A percentile compares a stretch with the other conserved stretches of the same genome.
These are phyloP conservation scores for Thozetella sp. DNA, from an alignment of 495 filamentous ascomycete genomes.

Conservation along the genomic window DNA sequence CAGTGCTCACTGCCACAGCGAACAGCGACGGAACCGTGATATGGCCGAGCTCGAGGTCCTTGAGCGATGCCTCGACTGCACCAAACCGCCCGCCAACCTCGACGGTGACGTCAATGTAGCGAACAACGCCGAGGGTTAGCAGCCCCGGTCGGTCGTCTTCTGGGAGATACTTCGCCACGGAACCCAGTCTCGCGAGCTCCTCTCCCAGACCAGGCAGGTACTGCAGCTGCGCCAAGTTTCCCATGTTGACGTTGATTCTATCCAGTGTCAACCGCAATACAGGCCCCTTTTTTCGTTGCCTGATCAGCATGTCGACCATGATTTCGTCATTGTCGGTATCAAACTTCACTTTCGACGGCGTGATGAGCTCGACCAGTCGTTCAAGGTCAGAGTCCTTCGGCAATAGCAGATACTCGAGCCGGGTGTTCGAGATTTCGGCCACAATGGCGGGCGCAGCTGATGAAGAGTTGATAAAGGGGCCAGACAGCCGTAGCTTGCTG, in stretches of 20 bases:
- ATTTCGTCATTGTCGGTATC: constrained; percentile 89
- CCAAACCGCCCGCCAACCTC: constrained; percentile 69
- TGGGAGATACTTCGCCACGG: constrained; percentile 90
- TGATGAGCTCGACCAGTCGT: constrained; percentile 80
- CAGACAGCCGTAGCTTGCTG: constrained; percentile 72
- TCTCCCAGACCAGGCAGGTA: constrained; percentile 69
- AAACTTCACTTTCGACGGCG: constrained; percentile 89
- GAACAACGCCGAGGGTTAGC: constrained; percentile 70
- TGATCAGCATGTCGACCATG: constrained; percentile 85
- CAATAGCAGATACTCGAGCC: constrained; percentile 71
- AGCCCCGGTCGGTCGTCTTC: constrained; percentile 94
- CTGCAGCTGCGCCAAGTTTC: constrained; percentile 59
- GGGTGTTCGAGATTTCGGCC: constrained; percentile 59
- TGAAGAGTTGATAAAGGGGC: constrained; percentile 59
- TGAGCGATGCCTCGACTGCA: constrained; percentile 52
- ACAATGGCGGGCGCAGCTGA: constrained; percentile 51
- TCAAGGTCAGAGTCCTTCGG: constrained; percentile 83
- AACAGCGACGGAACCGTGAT: constrained; percentile 82
- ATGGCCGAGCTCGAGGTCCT: constrained; percentile 73
- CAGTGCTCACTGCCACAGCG: constrained; percentile 67
- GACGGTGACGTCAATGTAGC: constrained; percentile 57
- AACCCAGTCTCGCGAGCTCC: constrained; percentile 80
- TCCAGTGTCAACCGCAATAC: constrained; percentile 72
- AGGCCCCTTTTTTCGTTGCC: constrained; percentile 89
- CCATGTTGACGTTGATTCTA: constrained; percentile 57